Evolutionary conservation across 805 yeast genomes (phyloP), one percentile per base, ranked within the genome.

Genomic region (Jamesozyma lodderae): DNA sequence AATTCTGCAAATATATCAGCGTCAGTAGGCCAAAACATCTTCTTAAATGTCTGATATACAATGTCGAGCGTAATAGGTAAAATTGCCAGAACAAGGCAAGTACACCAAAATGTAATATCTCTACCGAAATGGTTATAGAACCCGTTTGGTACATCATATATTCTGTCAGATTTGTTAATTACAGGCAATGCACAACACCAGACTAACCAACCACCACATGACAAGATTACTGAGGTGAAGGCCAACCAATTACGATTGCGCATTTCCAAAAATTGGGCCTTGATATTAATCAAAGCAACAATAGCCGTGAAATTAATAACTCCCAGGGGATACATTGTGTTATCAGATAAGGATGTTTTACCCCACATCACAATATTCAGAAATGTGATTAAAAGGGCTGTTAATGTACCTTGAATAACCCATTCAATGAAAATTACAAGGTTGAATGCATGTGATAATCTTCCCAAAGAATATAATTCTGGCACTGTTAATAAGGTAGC

Each of bases 401-500:
- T 88, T 2, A 73, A 55, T 3, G 90, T 73, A 0, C 92, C 95
- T 33, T 81, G 57, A 4, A 78, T 33, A 70, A 86, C 75, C 96
- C 97, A 90, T 11, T 70, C 67, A 0, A 85, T 39, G 46, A 88
- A 87, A 4, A 84, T 64, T 37, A 60, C 62, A 47, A 87, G 54
- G 52, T 82, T 82, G 63, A 92, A 90, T 3, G 79, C 80, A 53
- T 77, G 73, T 47, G 78, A 81, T 27, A 73, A 64, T 39, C 92
- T 72, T 2, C 97, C 96, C 35, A 70, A 76, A 2, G 77, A 50
- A 55, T 92, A 92, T 20, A 92, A 66, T 59, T 88, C 96, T 0
- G 99, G 99, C 4, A 87, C 82, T 0, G 97, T 92, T 36, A 90
- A 58, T 37, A 92, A 67, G 0, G 97, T 90, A 1, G 92, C 75